Base-by-base conservation (phyloP, 2,329 filamentous ascomycete species). In the Aspergillus sp. region DNA sequence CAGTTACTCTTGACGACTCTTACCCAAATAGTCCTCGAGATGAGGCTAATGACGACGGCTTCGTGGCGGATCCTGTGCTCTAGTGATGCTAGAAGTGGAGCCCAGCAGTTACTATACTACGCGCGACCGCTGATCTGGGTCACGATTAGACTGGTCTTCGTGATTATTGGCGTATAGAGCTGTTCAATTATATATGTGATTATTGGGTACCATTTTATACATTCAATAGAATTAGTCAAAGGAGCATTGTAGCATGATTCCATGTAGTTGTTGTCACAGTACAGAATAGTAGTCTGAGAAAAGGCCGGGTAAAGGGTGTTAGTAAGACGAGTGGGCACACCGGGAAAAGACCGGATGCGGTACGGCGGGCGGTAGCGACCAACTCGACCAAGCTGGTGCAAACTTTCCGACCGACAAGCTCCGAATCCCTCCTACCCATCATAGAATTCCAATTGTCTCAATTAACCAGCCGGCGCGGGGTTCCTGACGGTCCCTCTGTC, bases 331-430 rank as follows among this genome's bases (percentile, higher is more conserved):
- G 49, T 64, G 60, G 64, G 51, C 62, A 57, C 50, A 59, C 49
- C 60, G 63, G 57, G 60, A 55, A 39, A 41, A 17, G 41, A 42
- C 44, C 54, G 44, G 48, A 54, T 10, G 23, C 32, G 5, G 21
- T 66, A 62, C 61, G 63, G 66, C 27, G 38, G 39, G 47, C 60
- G 59, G 39, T 41, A 66, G 44, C 41, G 23, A 47, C 64, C 62
- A 62, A 59, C 21, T 47, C 48, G 52, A 63, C 59, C 27, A 30
- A 32, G 27, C 38, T 27, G 6, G 49, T 62, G 55, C 64, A 65
- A 66, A 66, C 61, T 65, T 68, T 64, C 64, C 59, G 59, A 36
- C 57, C 44, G 44, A 57, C 51, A 54, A 56, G 48, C 54, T 51
- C 59, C 52, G 51, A 55, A 56, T 53, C 54, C 42, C 42, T 50